Conservation (phyloP, 2,329 filamentous ascomycete species). For the Monosporascus sp. region DNA sequence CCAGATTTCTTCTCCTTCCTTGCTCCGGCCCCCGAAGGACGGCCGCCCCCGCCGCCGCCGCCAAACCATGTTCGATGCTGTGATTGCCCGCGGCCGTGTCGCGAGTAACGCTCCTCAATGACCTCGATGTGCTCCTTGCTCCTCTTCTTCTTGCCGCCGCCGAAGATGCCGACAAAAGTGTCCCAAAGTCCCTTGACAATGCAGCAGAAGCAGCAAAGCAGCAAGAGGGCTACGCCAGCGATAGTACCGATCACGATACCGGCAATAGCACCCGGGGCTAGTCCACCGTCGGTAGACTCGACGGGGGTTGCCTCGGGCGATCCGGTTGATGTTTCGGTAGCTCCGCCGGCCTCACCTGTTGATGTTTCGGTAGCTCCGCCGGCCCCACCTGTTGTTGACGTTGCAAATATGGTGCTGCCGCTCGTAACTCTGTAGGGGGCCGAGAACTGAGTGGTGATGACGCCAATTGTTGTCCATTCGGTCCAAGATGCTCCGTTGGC, state of each 20-base stretch:
- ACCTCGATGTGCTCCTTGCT: conserved; percentile 53
- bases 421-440: conserved; percentile 48
- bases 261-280: conserved; percentile 71
- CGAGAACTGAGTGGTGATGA: conserved; percentile 51
- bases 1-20: conserved; percentile 43
- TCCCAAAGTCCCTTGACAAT: conserved; percentile 59
- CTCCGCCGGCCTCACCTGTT: conserved; percentile 48
- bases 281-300: conserved; percentile 33
- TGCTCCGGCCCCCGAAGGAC: conserved; percentile 30
- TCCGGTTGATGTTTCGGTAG: conserved; percentile 48
- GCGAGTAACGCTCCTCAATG: conserved; percentile 57
- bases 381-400: conserved; percentile 49
- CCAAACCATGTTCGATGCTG: conserved; percentile 54
- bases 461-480: conserved; percentile 40
- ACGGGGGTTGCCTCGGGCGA: conserved; percentile 34
- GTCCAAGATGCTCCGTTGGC: conserved; percentile 42
- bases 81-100: conserved; percentile 45
- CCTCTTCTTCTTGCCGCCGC: conserved; percentile 47
- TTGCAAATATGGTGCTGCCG: conserved; percentile 40
- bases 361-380: conserved; percentile 47
- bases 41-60: conserved; percentile 36
- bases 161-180: conserved; percentile 52
- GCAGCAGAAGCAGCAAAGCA: conserved; percentile 71
- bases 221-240: conserved; percentile 59
- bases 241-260: conserved; percentile 75